Percentiles rank a stretch among this genome's conserved stretches.
Evolutionary conservation across 495 filamentous ascomycete species (phyloP).

Genomic region (Talaromyces wortmannii): DNA sequence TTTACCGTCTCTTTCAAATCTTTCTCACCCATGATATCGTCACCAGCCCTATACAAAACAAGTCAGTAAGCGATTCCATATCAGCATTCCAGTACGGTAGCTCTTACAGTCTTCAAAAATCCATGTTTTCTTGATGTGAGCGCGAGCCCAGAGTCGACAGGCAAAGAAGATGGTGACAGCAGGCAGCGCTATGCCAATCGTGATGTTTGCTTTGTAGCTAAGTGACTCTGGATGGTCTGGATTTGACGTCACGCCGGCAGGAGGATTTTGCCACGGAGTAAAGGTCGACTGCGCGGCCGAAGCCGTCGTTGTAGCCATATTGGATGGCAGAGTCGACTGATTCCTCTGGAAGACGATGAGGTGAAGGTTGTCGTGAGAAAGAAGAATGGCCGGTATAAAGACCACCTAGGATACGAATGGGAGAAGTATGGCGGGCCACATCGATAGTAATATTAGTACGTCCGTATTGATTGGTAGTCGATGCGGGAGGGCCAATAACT

Average conservation of each 20-base stretch:
- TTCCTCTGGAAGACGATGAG: background rate
- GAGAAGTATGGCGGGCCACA: no score
- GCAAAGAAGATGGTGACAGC: slow-evolving; percentile 10
- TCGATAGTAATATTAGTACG: no score
- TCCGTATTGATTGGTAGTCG: background rate
- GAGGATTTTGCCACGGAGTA: slow-evolving; percentile 7
- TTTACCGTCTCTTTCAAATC: background rate
- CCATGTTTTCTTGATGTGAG: slow-evolving; percentile 10
- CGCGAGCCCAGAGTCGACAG: slow-evolving; percentile 6
- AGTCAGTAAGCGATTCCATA: background rate
- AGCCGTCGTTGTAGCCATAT: slow-evolving; percentile 1
- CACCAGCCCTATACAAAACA: background rate
- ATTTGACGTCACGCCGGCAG: slow-evolving; percentile 13
- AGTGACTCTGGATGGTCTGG: slow-evolving; percentile 7
- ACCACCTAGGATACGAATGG: no score
- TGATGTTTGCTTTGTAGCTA: slow-evolving; percentile 8
- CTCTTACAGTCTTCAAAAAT: slow-evolving; percentile 17
- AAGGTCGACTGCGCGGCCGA: background rate
- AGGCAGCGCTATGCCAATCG: slow-evolving; percentile 9
- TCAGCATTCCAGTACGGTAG: background rate
- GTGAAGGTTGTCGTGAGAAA: background rate
- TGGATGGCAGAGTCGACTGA: background rate
- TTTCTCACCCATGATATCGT: slow-evolving; percentile 4
- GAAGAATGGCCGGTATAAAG: background rate
- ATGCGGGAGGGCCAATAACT: no score